These are phyloP conservation scores for Botrytis byssoidea DNA, from an alignment of 2,329 filamentous ascomycete genomes.

Conservation along the genomic window DNA sequence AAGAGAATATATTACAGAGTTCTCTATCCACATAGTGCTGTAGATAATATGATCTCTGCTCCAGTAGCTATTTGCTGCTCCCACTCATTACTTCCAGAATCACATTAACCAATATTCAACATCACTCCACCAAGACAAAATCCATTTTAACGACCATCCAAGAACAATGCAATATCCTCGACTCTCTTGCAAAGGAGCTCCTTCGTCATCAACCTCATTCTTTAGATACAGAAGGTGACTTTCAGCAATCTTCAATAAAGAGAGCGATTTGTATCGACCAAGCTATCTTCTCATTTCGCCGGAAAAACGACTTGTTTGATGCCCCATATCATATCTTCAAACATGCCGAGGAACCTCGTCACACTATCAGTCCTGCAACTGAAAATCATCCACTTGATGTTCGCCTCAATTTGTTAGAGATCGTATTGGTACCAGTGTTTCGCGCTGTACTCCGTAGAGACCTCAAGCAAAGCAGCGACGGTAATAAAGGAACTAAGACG, in stretches of 20 bases:
- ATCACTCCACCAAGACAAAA: background rate
- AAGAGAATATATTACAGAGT: background rate
- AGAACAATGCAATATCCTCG: background rate
- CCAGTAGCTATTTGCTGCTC: background rate
- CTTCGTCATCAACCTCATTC: background rate
- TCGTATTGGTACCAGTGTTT: background rate
- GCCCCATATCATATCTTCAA: constrained; percentile 2
- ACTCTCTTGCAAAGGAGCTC: background rate
- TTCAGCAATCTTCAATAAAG: background rate
- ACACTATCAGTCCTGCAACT: background rate
- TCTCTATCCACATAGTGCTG: background rate
- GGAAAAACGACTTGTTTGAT: background rate
- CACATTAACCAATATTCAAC: background rate
- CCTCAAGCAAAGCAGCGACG: background rate
- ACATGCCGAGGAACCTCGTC: background rate
- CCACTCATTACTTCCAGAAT: background rate
- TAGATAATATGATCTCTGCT: background rate
- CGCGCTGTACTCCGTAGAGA: background rate
- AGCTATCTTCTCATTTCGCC: background rate
- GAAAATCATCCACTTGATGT: background rate
- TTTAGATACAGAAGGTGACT: background rate
- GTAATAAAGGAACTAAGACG: background rate
- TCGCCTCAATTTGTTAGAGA: background rate
- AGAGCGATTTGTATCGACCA: background rate
- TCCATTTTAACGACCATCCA: background rate